Base-by-base conservation (phyloP, 2,329 filamentous ascomycete species). In the Daldinia sp. region DNA sequence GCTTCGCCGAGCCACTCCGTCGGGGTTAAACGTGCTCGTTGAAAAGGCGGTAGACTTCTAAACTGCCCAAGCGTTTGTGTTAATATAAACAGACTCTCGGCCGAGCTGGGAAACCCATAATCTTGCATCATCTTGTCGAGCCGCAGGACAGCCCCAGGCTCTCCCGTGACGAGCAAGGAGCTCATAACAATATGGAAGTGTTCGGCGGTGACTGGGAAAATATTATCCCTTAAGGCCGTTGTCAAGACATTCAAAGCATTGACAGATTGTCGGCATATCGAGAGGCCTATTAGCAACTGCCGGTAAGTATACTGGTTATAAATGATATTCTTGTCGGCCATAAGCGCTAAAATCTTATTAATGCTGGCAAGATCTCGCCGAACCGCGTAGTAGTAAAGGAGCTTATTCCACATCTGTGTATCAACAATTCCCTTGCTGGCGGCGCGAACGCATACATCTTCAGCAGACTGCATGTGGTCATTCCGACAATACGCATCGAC, bases 401-500 rank as follows among this genome's bases (percentile, higher is more conserved):
- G 81, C 60, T 88, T 85, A 76, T 98, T 97, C 92, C 93, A 98
- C 75, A 93, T 88, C 35, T 85, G 82, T 1, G 89, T 89, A 1
- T 85, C 82, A 1, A 88, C 85, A 18, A 83, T 77, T 0, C 82
- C 81, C 68, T 84, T 82, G 12, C 80, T 79, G 23, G 89, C 82
- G 35, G 89, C 85, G 50, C 86, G 85, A 55, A 86, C 76, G 35
- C 90, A 88, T 55, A 93, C 81, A 42, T 81, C 81, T 77, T 90
- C 85, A 3, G 91, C 90, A 72, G 88, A 83, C 10, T 79, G 73
- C 48, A 86, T 80, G 42, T 82, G 79, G 23, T 85, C 86, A 65
- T 89, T 87, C 54, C 85, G 82, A 70, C 90, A 89, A 76, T 91
- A 90, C 0, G 88, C 92, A 67, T 89, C 85, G 15, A 97, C 87